Base-by-base conservation (phyloP, 1,284 basidiomycete species). In the Waitea zeae region DNA sequence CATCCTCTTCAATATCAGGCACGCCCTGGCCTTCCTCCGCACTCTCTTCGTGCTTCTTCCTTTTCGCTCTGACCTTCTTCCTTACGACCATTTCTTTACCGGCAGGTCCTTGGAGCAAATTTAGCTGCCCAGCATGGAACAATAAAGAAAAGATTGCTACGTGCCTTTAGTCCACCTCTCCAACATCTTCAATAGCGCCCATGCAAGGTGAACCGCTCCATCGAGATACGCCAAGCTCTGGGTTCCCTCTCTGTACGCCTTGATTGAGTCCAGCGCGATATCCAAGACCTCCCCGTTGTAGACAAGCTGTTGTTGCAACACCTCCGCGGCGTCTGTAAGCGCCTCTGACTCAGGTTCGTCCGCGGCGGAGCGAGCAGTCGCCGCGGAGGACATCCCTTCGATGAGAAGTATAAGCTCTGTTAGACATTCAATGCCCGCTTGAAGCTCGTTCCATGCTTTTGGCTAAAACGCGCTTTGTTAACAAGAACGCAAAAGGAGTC, bases 251-350 rank as follows among this genome's bases (percentile, higher is more conserved):
- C 77, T 82, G 61, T 87, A 93, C 20, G 62, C 59, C 29, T 70
- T 62, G 36, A 95, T 53, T 36, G 81, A 75, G 17, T 80, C 74
- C 28, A 89, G 59, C 0, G 87, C 70, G 15, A 89, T 71, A 46
- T 95, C 89, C 32, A 96, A 70, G 12, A 90, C 76, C 42, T 92
- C 86, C 22, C 84, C 87, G 46, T 90, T 89, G 58, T 95, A 96
- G 46, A 95, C 79, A 27, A 96, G 59, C 52, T 92, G 84, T 45
- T 88, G 74, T 46, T 88, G 83, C 2, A 96, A 61, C 11, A 78
- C 59, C 38, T 73, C 72, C 24, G 88, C 82, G 4, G 78, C 77
- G 30, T 92, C 82, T 22, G 61, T 56, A 39, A 87, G 62, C 7
- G 7, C 24, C n/a, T 26, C 24, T 7, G 24, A 7, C 3, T 64